A percentile compares a stretch with the other conserved stretches of the same genome.
Conservation (phyloP, 352 stramenopile species). For the Pythium phragmiticola region DNA sequence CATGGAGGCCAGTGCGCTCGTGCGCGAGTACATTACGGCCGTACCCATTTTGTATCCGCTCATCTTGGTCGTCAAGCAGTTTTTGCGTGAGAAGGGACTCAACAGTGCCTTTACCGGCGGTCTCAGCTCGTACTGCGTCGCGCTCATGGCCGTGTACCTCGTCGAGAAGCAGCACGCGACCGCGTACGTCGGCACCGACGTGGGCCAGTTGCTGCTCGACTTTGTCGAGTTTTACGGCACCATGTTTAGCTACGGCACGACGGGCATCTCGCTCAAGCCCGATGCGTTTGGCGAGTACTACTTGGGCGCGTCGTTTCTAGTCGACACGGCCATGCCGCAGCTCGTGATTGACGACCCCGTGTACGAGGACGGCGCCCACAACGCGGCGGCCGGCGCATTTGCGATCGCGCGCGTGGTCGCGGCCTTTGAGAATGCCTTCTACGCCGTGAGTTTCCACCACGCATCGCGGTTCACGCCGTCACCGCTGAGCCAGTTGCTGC, state of each 20-base stretch:
- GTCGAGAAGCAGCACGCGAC: conserved; percentile 60
- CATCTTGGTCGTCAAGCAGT: conserved; percentile 83
- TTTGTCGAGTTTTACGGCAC: conserved; percentile 91
- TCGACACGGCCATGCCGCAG: conserved; percentile 57
- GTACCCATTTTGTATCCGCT: conserved; percentile 76
- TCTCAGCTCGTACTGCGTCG: conserved; percentile 86
- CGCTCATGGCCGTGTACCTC: conserved; percentile 82
- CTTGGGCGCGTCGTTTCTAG: conserved; percentile 24
- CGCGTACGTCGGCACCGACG: conserved; percentile 27
- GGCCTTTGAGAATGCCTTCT: conserved; percentile 82
- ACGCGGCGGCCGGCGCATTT: conserved; percentile 73
- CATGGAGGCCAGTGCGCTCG: conserved; percentile 82
- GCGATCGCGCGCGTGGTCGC: conserved; percentile 74
- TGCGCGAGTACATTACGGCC: conserved; percentile 66
- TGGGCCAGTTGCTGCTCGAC: conserved; percentile 75
- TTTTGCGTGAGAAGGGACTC: conserved; percentile 83
- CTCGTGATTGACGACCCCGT: conserved; percentile 85
- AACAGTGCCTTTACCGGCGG: conserved; percentile 90
- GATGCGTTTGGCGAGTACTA: conserved; percentile 82
- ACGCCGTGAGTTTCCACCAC: conserved; percentile 73
- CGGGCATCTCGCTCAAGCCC: conserved; percentile 77
- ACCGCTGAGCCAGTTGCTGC: conserved; percentile 73
- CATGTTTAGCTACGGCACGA: conserved; percentile 74
- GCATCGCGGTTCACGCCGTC: conserved; percentile 75
- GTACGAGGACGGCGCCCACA: conserved; percentile 75